Evolutionary conservation across 108 stramenopile species (phyloP), one percentile per base, ranked within the genome.

Genomic region (Skeletonema menzelii): DNA sequence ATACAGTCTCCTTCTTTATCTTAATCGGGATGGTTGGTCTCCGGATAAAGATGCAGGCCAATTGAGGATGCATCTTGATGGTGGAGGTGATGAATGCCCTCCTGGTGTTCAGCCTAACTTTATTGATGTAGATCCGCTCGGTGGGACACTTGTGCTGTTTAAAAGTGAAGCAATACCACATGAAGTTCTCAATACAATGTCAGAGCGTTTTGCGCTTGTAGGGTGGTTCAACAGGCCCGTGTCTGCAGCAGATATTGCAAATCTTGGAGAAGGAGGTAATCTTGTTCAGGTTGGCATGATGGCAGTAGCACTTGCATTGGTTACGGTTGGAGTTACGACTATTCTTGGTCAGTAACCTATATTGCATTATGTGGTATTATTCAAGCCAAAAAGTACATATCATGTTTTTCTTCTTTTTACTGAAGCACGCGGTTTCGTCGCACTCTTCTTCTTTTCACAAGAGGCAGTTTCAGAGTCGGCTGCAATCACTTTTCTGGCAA

Each of bases 111-210:
- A 72, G 38, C 85, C 86, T n/a, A 84, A 83, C 20, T 87, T 69
- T 59, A 31, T 77, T n/a, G 87, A 92, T 76, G 85, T 92, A 1
- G 76, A 85, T 49, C 88, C 88, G 0, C 42, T 65, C 11, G 87
- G 90, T 15, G 93, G 93, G 2, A 91, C 85, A 15, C 64, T 94
- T 35, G 93, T 94, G 8, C 46, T 94, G 5, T 94, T 94, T 62
- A 69, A 87, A 42, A 81, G 79, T 34, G 83, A 90, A 40, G 26
- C 47, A 22, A 75, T 94, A 22, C 90, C 93, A 7, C 93, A 94
- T 70, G 89, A 94, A 69, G 93, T 94, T 0, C 53, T 94, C 19
- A 65, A 91, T 64, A 94, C 90, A 12, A 75, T 77, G n/a, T 55
- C 75, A 28, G 86, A 88, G 56, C 69, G 93, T 22, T 68, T 88